phyloP scores from a whole-genome alignment of 345 rosid genomes.

The Linum usitatissimum region DNA sequence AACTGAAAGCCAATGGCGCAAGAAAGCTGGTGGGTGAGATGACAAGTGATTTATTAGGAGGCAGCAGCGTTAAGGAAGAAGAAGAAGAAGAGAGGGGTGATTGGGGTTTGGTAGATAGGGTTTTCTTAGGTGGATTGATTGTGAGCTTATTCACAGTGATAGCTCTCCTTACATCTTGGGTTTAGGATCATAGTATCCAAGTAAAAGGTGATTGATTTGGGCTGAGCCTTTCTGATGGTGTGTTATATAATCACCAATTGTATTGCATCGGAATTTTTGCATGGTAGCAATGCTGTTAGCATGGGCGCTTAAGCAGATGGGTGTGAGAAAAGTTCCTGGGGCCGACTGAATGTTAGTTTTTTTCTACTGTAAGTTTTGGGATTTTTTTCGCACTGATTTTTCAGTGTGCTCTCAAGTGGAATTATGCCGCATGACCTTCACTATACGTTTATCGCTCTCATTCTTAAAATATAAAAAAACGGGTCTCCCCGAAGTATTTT shows the following conservation, averaged over 20 bases:
- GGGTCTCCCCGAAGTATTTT: too few species aligned
- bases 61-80: slow-evolving; percentile 24
- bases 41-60: slow-evolving; percentile 1
- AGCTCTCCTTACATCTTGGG: slow-evolving; percentile 38
- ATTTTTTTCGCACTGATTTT: too few species aligned
- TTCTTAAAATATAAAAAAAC: too few species aligned
- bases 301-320: too few species aligned
- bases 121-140: slow-evolving; percentile 55
- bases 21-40: slow-evolving; percentile 16
- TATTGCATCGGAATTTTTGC: neutral
- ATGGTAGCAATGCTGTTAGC: too few species aligned
- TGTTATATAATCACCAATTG: neutral
- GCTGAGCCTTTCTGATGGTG: neutral
- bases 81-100: slow-evolving; percentile 24
- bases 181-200: slow-evolving; percentile 20
- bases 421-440: too few species aligned
- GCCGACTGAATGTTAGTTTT: too few species aligned
- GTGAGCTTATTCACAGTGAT: slow-evolving; percentile 44
- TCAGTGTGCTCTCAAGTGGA: too few species aligned
- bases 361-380: too few species aligned
- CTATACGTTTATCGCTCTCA: too few species aligned
- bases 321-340: too few species aligned
- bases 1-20: slow-evolving; percentile 22
- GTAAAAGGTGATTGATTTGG: slow-evolving; percentile 5
- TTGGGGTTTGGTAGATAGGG: slow-evolving; percentile 46